These are phyloP conservation scores for Coemansia sp. DNA, from an alignment of 192 early-diverging fungal genomes.

Conservation along the genomic window DNA sequence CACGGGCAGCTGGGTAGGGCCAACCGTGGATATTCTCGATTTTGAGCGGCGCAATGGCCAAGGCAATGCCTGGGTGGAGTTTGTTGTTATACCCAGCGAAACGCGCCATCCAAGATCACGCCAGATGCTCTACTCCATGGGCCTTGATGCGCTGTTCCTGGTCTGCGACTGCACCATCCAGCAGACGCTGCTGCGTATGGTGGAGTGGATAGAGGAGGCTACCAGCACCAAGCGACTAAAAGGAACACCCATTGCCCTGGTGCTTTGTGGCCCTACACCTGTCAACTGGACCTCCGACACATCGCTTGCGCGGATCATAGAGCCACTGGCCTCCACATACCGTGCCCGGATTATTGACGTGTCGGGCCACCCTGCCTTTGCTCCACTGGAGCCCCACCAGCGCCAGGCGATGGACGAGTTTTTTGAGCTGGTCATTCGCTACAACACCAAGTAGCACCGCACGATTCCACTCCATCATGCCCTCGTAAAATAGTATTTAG, in stretches of 20 bases:
- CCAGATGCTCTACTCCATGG: slow-evolving; percentile 38
- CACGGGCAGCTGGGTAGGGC: slow-evolving; percentile 6
- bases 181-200: slow-evolving; percentile 22
- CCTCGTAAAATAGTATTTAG: no score
- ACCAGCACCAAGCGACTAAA: background rate
- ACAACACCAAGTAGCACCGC: no score
- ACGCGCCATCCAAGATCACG: slow-evolving; percentile 35
- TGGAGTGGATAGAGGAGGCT: slow-evolving; percentile 45
- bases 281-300: slow-evolving; percentile 21
- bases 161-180: slow-evolving; percentile 33
- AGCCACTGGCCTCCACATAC: slow-evolving; percentile 19
- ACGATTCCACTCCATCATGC: no score
- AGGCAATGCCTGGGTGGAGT: slow-evolving; percentile 31
- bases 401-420: slow-evolving; percentile 1
- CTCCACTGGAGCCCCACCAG: slow-evolving; percentile 8
- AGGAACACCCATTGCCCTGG: slow-evolving; percentile 20
- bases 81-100: slow-evolving; percentile 33
- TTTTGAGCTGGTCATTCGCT: slow-evolving; percentile 6
- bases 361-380: slow-evolving; percentile 13
- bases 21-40: slow-evolving; percentile 25
- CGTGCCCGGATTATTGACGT: slow-evolving; percentile 20
- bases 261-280: slow-evolving; percentile 24
- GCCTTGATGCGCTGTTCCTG: slow-evolving; percentile 31
- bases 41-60: slow-evolving; percentile 9
- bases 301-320: slow-evolving; percentile 7